Base-by-base conservation (phyloP, 305 asterid genomes). In the Fraxinus sp. region DNA sequence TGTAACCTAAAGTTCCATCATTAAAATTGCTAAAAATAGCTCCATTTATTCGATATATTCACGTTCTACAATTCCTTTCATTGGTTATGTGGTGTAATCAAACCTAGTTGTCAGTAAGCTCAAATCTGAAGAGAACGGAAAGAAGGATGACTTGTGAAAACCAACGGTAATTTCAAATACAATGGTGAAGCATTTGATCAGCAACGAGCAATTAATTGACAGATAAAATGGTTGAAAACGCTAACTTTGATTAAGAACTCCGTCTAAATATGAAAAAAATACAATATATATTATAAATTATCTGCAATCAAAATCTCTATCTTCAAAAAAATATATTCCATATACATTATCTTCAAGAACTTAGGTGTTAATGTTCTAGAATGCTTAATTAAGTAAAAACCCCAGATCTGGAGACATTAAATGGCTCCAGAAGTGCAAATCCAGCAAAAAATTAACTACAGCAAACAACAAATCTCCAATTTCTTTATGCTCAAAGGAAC, bases 301-400 rank as follows among this genome's bases (percentile, higher is more conserved):
- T 49, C 0, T 5, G 20, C 59, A 49, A 49, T 49, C 59, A 49
- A 49, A 14, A 49, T 49, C 20, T 49, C 59, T 55, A 55, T 55
- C 64, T 55, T 55, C 6, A 13, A 46, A 46, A 14, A 9, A 41
- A 41, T 10, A 41, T 13, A 46, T 14, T 46, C 18, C 5, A 22
- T 66, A 71, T 76, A 77, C 41, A 57, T 52, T 76, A 66, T 59
- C 78, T 52, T 26, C 74, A 41, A 10, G 74, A 78, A 74, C 75
- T 24, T 39, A 24, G 11, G 39, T 46, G 26, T 16, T n/a, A 9
- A 57, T 79, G 36, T 44, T 74, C 46, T 30, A 80, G 55, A 74
- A 66, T 41, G 52, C 8, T 33, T 20, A 37, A 30, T 75, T 26
- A 55, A 62, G 75, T 57, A 37, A 82, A 82, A 49, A 5, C 28